These are phyloP conservation scores for Termitomyces eurrhizus DNA, from an alignment of 768 basidiomycete species.

Conservation along the genomic window DNA sequence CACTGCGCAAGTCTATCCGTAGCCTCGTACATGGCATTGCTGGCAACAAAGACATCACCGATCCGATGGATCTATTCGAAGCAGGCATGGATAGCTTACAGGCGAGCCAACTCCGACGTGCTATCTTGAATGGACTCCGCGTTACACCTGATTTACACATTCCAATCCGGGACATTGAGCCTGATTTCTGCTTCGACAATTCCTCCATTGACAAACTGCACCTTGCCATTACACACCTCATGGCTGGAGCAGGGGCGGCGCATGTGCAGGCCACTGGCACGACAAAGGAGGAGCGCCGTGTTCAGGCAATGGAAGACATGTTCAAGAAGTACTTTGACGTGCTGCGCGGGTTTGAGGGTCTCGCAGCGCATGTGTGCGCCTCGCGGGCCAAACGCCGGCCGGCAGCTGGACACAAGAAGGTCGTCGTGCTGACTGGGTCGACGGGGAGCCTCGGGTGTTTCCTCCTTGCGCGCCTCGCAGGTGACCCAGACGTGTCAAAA, in stretches of 20 bases:
- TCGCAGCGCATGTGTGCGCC: conserved; percentile 14
- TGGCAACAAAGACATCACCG: conserved; percentile 18
- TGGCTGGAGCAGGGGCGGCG: conserved; percentile 12
- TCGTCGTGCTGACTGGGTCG: conserved; percentile 33
- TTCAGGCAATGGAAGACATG: conserved; percentile 26
- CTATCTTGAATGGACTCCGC: conserved; percentile 22
- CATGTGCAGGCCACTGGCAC: not conserved
- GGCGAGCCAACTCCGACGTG: conserved; percentile 30
- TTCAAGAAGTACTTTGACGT: conserved; percentile 21
- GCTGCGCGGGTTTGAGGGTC: conserved; percentile 7
- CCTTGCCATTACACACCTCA: conserved; percentile 14
- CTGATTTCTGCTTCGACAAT: conserved; percentile 28
- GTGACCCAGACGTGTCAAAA: conserved; percentile 22
- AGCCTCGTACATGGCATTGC: conserved; percentile 20
- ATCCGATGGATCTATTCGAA: conserved; percentile 33
- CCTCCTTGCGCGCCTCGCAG: conserved; percentile 25
- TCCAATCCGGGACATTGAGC: conserved; percentile 19
- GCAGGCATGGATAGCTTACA: conserved; percentile 38
- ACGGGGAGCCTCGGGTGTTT: conserved; percentile 34
- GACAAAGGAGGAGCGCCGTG: conserved; percentile 13
- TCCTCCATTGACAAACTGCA: conserved; percentile 24
- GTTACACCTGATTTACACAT: conserved; percentile 18
- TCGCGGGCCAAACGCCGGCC: conserved; percentile 8
- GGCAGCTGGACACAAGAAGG: conserved; percentile 13
- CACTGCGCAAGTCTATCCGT: conserved; percentile 19